phyloP scores from a whole-genome alignment of 345 rosid species.

The Eucalyptus sideroxylon region DNA sequence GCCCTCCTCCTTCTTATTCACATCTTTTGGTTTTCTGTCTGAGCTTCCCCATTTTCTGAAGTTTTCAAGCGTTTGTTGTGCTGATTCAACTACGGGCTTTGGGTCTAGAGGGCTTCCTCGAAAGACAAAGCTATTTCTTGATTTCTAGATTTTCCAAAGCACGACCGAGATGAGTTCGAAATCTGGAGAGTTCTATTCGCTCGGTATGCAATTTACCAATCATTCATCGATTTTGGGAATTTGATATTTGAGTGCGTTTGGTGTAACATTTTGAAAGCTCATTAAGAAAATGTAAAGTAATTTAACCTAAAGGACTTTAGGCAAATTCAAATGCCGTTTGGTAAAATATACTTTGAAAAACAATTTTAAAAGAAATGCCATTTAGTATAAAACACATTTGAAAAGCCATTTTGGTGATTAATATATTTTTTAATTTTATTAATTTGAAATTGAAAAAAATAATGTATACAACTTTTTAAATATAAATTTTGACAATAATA shows the following conservation, averaged over 20 bases:
- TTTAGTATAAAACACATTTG: too few species aligned
- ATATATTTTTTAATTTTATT: too few species aligned
- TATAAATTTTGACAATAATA: too few species aligned
- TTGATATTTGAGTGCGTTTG: background rate
- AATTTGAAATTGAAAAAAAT: too few species aligned
- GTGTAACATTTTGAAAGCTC: too few species aligned
- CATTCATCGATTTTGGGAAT: background rate
- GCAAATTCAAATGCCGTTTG: too few species aligned
- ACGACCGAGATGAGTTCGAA: background rate
- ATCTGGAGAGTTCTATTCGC: background rate
- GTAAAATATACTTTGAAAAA: fast-evolving
- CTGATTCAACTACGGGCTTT: too few species aligned
- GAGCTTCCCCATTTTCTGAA: background rate
- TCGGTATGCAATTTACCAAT: background rate
- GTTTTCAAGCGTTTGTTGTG: too few species aligned
- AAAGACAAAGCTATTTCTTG: background rate
- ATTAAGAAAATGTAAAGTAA: fast-evolving
- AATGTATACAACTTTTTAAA: too few species aligned
- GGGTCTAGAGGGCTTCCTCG: background rate
- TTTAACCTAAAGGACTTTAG: too few species aligned
- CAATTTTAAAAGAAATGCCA: fast-evolving
- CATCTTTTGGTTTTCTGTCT: background rate
- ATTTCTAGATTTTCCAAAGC: background rate
- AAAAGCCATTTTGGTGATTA: too few species aligned
- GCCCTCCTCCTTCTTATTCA: background rate